Conservation (phyloP, 768 basidiomycete species). For the Boletus rufocinnamomeus region DNA sequence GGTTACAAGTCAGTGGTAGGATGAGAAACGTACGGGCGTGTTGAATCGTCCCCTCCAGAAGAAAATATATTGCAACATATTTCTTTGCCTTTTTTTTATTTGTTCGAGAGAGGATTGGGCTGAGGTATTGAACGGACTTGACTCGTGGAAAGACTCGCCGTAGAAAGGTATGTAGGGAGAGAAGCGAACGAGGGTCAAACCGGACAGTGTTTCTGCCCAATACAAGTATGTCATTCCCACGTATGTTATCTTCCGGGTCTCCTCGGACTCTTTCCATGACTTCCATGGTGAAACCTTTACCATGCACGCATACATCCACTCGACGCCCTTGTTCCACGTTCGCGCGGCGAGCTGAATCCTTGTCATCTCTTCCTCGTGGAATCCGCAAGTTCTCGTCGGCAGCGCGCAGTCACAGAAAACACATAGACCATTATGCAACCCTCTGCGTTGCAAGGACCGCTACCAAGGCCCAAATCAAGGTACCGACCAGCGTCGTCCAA, state of each 20-base stretch:
- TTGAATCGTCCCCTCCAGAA: conserved; percentile 33
- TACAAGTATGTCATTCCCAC: conserved; percentile 26
- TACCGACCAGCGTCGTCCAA: conserved; percentile 1
- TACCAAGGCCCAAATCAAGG: conserved; percentile 38
- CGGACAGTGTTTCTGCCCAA: conserved; percentile 15
- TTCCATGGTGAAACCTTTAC: neutral
- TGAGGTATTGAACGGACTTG: neutral
- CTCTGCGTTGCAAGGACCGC: conserved; percentile 31
- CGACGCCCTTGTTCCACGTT: neutral
- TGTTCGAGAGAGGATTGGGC: conserved; percentile 2
- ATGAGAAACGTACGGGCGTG: conserved; percentile 26
- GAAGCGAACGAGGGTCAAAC: conserved; percentile 23
- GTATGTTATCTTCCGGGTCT: conserved; percentile 10
- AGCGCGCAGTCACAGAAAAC: conserved; percentile 8
- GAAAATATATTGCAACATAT: conserved; percentile 27
- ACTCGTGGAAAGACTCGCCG: neutral
- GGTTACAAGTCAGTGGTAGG: neutral
- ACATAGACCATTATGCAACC: conserved; percentile 30
- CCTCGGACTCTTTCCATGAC: too few species aligned
- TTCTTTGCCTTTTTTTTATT: conserved; percentile 4
- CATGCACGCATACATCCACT: conserved; percentile 1
- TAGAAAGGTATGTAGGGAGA: neutral
- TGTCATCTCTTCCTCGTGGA: neutral
- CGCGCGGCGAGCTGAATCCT: neutral
- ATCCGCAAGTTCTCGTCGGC: conserved; percentile 26